Evolutionary conservation across 306 rosid genomes (phyloP).

Genomic region (Quillaja saponaria): DNA sequence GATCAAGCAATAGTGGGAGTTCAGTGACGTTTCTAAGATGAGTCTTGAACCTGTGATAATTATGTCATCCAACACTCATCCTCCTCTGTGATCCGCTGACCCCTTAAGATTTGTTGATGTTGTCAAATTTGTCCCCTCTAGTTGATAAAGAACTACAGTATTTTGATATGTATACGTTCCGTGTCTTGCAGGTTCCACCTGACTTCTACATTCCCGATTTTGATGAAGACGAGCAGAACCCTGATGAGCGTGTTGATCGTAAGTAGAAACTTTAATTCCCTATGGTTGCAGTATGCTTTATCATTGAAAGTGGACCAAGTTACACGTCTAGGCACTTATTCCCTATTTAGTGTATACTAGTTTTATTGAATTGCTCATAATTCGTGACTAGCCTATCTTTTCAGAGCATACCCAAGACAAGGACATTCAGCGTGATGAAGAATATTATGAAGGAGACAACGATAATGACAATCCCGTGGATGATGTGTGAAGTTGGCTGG

Average conservation of each 20-base stretch:
- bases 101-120: too few species aligned
- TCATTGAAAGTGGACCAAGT: not conserved
- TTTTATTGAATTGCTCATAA: not conserved
- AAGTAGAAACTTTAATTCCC: slow-evolving; percentile 37
- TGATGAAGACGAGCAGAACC: slow-evolving; percentile 90
- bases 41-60: too few species aligned
- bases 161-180: too few species aligned
- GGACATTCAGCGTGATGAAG: slow-evolving; percentile 89
- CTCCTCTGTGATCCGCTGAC: too few species aligned
- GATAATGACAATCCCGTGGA: slow-evolving; percentile 88
- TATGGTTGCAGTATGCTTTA: not conserved
- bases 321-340: not conserved
- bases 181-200: slow-evolving; percentile 79
- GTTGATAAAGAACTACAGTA: too few species aligned
- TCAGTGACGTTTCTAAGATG: too few species aligned
- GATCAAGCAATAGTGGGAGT: too few species aligned
- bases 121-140: too few species aligned
- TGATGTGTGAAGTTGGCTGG: slow-evolving; percentile 37
- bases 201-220: slow-evolving; percentile 92
- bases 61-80: too few species aligned
- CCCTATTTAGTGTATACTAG: not conserved
- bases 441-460: slow-evolving; percentile 87
- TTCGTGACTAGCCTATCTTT: slow-evolving; percentile 22
- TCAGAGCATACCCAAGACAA: slow-evolving; percentile 91
- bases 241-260: slow-evolving; percentile 94